Conservation (phyloP, 805 yeast genomes). For the Kodamaea neixiangensis region DNA sequence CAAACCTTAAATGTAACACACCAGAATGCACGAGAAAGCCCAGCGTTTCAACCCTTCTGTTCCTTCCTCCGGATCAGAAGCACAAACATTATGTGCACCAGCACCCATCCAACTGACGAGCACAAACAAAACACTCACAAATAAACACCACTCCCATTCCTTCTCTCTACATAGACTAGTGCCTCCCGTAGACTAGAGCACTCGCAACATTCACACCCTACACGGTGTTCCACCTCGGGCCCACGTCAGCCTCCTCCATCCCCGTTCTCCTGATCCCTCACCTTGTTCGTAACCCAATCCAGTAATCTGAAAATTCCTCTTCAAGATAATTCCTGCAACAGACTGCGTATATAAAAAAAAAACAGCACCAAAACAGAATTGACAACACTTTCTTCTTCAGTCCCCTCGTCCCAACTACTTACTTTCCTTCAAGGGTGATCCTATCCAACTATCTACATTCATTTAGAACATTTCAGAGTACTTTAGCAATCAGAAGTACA, state of each 20-base stretch:
- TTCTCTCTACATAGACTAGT: too few species aligned
- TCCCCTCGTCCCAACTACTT: slow-evolving; percentile 6
- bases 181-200: too few species aligned
- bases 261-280: not conserved
- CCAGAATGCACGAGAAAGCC: not conserved
- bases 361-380: slow-evolving; percentile 1
- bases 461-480: too few species aligned
- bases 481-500: too few species aligned
- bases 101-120: not conserved
- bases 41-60: not conserved
- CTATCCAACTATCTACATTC: slow-evolving; percentile 11
- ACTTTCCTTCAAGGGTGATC: slow-evolving; percentile 8
- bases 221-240: not conserved
- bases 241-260: not conserved
- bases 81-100: not conserved
- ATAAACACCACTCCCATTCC: not conserved
- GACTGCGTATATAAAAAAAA: not conserved
- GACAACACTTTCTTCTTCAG: slow-evolving; percentile 4
- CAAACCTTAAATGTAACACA: not conserved
- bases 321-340: not conserved
- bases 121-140: not conserved
- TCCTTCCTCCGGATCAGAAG: not conserved
- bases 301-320: not conserved
- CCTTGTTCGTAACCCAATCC: not conserved
- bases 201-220: not conserved